Evolutionary conservation across 108 stramenopile genomes (phyloP).

Genomic region (Discostella stelligeroides): DNA sequence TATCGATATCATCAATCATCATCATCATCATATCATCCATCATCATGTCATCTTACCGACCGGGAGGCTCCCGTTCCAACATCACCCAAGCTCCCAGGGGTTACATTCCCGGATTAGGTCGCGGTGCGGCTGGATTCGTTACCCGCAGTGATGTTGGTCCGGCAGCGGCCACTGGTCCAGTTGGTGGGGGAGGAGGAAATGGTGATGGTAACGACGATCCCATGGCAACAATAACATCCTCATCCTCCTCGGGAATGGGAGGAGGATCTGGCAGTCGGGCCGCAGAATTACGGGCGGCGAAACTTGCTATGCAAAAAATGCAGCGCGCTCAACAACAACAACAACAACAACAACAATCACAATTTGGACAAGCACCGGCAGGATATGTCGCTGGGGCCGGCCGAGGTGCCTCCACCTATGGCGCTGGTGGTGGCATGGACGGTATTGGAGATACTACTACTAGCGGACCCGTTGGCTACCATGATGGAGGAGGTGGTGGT

Average conservation of each 20-base stretch:
- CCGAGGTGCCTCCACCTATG: slow-evolving; percentile 60
- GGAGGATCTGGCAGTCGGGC: slow-evolving; percentile 45
- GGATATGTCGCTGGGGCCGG: slow-evolving; percentile 90
- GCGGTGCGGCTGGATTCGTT: slow-evolving; percentile 97
- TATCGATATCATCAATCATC: background rate
- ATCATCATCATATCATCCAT: background rate
- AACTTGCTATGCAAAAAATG: slow-evolving; percentile 50
- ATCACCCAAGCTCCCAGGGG: slow-evolving; percentile 65
- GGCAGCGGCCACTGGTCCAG: slow-evolving; percentile 50
- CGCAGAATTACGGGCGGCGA: slow-evolving; percentile 54
- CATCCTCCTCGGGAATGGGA: background rate
- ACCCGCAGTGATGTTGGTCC: slow-evolving; percentile 95
- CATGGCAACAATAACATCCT: slow-evolving; percentile 35
- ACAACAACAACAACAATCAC: slow-evolving; percentile 24
- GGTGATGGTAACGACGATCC: slow-evolving; percentile 34
- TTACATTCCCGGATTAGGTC: slow-evolving; percentile 96
- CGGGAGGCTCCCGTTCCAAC: slow-evolving; percentile 16
- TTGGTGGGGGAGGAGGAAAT: slow-evolving; percentile 18
- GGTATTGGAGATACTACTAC: slow-evolving; percentile 31
- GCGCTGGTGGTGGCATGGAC: slow-evolving; percentile 30
- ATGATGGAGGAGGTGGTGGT: slow-evolving; percentile 21
- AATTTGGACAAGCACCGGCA: slow-evolving; percentile 74
- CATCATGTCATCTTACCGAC: slow-evolving; percentile 24
- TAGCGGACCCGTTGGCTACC: slow-evolving; percentile 35
- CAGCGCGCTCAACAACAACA: slow-evolving; percentile 50